Conservation (phyloP, 495 filamentous ascomycete genomes). For the Neurospora sp. region DNA sequence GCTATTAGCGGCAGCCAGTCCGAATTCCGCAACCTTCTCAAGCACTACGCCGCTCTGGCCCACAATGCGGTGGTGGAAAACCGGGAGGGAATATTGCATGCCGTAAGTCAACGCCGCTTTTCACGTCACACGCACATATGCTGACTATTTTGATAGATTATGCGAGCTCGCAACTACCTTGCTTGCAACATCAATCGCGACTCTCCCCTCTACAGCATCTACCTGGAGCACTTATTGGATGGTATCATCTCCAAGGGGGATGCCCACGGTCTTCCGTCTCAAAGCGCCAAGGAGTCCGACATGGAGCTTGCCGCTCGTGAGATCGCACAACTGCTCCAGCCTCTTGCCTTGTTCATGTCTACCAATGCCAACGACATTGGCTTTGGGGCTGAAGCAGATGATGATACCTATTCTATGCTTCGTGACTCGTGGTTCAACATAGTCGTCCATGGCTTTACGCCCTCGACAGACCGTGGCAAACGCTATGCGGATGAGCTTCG, state of each 20-base stretch:
- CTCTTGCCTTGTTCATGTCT: slow-evolving; percentile 67
- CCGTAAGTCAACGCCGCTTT: slow-evolving; percentile 43
- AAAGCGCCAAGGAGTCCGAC: slow-evolving; percentile 57
- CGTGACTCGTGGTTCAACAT: slow-evolving; percentile 98
- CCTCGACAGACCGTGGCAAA: slow-evolving; percentile 55
- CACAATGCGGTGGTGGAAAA: slow-evolving; percentile 61
- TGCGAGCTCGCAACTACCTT: slow-evolving; percentile 66
- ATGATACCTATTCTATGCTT: slow-evolving; percentile 57
- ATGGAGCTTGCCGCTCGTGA: slow-evolving; percentile 70
- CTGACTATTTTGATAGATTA: slow-evolving; percentile 37
- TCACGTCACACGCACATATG: not conserved
- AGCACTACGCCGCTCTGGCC: slow-evolving; percentile 64
- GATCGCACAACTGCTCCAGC: slow-evolving; percentile 72
- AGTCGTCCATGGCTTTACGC: slow-evolving; percentile 81
- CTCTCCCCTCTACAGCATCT: slow-evolving; percentile 66
- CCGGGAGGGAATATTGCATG: slow-evolving; percentile 45
- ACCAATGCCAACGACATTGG: slow-evolving; percentile 38
- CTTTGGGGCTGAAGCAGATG: slow-evolving; percentile 35
- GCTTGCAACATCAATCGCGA: slow-evolving; percentile 54
- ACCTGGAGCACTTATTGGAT: slow-evolving; percentile 73
- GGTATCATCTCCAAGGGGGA: slow-evolving; percentile 85
- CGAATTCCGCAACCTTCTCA: slow-evolving; percentile 76
- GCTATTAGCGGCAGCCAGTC: slow-evolving; percentile 59
- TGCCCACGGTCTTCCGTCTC: slow-evolving; percentile 38
- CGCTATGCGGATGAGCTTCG: slow-evolving; percentile 61